Evolutionary conservation across 345 rosid genomes (phyloP).

Genomic region (Eucalyptus polyanthemos): DNA sequence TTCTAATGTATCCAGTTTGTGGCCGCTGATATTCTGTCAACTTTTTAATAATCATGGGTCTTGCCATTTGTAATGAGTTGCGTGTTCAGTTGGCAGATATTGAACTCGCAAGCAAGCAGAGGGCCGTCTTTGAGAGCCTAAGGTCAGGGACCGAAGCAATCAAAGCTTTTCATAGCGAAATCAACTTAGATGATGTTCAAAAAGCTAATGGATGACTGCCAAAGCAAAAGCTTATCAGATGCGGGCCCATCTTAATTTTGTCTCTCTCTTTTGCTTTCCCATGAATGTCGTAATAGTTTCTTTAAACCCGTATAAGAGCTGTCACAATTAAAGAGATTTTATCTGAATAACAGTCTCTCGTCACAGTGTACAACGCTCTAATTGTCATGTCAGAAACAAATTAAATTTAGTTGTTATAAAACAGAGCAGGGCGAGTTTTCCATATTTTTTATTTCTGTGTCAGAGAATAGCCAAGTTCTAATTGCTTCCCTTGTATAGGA

Average conservation of each 20-base stretch:
- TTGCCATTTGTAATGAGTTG: neutral
- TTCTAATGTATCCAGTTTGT: neutral
- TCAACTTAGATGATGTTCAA: constrained; percentile 83
- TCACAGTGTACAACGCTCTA: neutral
- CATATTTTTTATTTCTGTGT: neutral
- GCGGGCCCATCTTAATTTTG: constrained; percentile 25
- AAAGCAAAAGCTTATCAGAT: constrained; percentile 93
- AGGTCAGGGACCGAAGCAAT: constrained; percentile 72
- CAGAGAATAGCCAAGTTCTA: neutral
- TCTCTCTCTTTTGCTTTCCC: neutral
- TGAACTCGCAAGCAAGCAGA: constrained; percentile 90
- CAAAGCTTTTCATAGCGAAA: constrained; percentile 84
- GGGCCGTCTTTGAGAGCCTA: constrained; percentile 84
- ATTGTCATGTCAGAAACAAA: neutral
- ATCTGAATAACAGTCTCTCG: neutral
- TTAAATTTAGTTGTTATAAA: neutral
- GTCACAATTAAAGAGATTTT: neutral
- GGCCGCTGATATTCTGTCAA: neutral
- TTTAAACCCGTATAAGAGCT: neutral
- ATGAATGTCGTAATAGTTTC: neutral
- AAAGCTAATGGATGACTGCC: constrained; percentile 88
- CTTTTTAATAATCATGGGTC: neutral
- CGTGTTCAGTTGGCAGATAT: constrained; percentile 68
- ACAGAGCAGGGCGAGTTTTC: neutral
- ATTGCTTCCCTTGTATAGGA: neutral